Percentiles rank a stretch among this genome's conserved stretches.
These are phyloP conservation scores for Schizothecium vesticola DNA, from an alignment of 495 filamentous ascomycete genomes.

Conservation along the genomic window DNA sequence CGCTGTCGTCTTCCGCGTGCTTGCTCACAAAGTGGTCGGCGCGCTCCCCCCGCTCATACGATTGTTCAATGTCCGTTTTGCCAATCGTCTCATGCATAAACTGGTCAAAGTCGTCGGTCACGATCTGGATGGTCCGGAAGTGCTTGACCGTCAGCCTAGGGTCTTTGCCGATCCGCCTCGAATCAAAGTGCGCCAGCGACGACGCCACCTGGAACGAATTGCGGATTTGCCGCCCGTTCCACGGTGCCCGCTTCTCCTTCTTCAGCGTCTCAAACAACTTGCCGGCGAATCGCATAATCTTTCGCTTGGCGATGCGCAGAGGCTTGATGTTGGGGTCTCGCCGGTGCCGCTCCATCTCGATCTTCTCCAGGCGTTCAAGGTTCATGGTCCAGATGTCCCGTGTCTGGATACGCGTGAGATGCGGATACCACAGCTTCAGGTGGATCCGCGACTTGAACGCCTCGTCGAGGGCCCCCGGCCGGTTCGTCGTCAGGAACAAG, in stretches of 20 bases:
- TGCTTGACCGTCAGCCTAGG: conserved; percentile 13
- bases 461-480: conserved; percentile 47
- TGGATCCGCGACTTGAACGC: conserved; percentile 51
- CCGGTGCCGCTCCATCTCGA: not conserved
- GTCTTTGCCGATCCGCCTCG: not conserved
- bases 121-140: conserved; percentile 15
- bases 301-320: conserved; percentile 12
- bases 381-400: conserved; percentile 33
- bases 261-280: not conserved
- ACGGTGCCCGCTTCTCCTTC: conserved; percentile 44
- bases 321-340: conserved; percentile 26
- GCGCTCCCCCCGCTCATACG: conserved; percentile 14
- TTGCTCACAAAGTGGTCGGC: conserved; percentile 9
- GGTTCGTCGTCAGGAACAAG: conserved; percentile 53
- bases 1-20: not conserved
- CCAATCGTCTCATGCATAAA: conserved; percentile 14
- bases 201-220: conserved; percentile 42
- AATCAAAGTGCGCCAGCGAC: conserved; percentile 53
- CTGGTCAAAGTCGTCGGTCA: conserved; percentile 16
- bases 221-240: conserved; percentile 44
- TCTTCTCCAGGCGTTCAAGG: conserved; percentile 20
- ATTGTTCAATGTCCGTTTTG: conserved; percentile 9
- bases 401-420: conserved; percentile 23
- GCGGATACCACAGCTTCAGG: conserved; percentile 41
- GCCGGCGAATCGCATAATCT: conserved; percentile 12